These are phyloP conservation scores for Neoconidiobolus thromboides DNA, from an alignment of 371 early-diverging fungal genomes.

Conservation along the genomic window DNA sequence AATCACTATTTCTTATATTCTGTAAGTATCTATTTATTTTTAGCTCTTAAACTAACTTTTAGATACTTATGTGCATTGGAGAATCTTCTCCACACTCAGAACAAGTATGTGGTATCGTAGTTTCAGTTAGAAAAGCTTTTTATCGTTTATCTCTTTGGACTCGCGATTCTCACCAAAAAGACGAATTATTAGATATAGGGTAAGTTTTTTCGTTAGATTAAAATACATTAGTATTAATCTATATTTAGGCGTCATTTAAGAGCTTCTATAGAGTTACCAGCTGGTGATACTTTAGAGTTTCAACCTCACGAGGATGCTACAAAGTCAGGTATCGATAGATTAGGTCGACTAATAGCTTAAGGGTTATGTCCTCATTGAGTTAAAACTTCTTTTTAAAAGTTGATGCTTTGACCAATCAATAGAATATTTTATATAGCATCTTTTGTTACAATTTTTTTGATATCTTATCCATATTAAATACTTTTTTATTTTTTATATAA, in stretches of 20 bases:
- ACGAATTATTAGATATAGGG: slow-evolving; percentile 40
- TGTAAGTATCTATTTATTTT: slow-evolving; percentile 18
- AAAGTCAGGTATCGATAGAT: slow-evolving; percentile 7
- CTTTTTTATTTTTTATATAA: too few relatives aligned
- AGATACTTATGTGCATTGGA: slow-evolving; percentile 80
- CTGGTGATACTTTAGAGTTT: slow-evolving; percentile 16
- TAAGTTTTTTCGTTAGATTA: slow-evolving; percentile 12
- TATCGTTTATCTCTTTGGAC: slow-evolving; percentile 87
- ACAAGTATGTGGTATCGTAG: slow-evolving; percentile 81
- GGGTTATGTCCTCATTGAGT: too few relatives aligned
- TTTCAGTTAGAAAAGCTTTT: slow-evolving; percentile 59
- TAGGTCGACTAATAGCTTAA: background rate
- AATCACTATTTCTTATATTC: slow-evolving; percentile 73
- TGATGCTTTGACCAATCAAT: too few relatives aligned
- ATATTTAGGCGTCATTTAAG: slow-evolving; percentile 28
- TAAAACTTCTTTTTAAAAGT: too few relatives aligned
- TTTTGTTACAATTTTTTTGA: too few relatives aligned
- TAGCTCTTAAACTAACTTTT: background rate
- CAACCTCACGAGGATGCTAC: slow-evolving; percentile 17
- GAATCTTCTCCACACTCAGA: slow-evolving; percentile 59
- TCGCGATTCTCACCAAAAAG: slow-evolving; percentile 45
- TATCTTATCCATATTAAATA: too few relatives aligned
- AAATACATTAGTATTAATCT: background rate
- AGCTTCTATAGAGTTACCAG: slow-evolving; percentile 17
- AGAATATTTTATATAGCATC: too few relatives aligned